Conservation (phyloP, 176 grass and related monocot species). For the Canna indica region DNA sequence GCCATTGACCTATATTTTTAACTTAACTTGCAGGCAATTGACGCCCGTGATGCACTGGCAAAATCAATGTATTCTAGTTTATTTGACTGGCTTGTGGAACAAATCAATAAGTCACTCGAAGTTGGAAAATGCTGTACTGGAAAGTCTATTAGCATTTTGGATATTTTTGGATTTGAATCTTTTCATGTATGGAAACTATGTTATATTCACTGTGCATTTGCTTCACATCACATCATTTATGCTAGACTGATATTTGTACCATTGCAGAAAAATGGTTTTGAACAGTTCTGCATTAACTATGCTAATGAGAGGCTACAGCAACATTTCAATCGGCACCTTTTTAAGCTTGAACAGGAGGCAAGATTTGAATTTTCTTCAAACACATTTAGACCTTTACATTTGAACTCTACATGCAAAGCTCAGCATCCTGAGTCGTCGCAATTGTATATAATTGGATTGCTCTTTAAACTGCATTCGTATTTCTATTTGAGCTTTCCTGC, state of each 20-base stretch:
- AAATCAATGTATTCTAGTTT: constrained; percentile 88
- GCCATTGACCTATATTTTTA: constrained; percentile 6
- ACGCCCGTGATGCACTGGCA: constrained; percentile 80
- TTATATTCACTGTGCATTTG: not conserved
- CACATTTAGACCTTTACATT: not conserved
- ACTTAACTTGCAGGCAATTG: constrained; percentile 58
- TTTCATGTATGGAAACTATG: constrained; percentile 48
- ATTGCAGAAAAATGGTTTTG: constrained; percentile 84
- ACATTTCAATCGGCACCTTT: constrained; percentile 97
- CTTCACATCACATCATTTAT: constrained; percentile 22
- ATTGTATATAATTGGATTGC: not conserved
- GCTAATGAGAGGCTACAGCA: constrained; percentile 92
- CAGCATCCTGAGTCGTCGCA: too few relatives aligned
- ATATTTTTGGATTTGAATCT: constrained; percentile 98
- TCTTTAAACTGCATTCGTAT: not conserved
- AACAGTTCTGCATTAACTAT: constrained; percentile 99
- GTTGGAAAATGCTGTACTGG: constrained; percentile 67
- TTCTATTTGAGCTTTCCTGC: too few relatives aligned
- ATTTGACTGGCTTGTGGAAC: constrained; percentile 92
- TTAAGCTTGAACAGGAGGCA: constrained; percentile 97
- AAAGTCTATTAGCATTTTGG: constrained; percentile 95
- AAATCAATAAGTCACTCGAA: constrained; percentile 91
- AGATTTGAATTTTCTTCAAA: not conserved
- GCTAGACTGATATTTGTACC: not conserved
- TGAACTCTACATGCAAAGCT: not conserved